These are phyloP conservation scores for Cordyceps cicadae DNA, from an alignment of 2,329 filamentous ascomycete genomes.

Conservation along the genomic window DNA sequence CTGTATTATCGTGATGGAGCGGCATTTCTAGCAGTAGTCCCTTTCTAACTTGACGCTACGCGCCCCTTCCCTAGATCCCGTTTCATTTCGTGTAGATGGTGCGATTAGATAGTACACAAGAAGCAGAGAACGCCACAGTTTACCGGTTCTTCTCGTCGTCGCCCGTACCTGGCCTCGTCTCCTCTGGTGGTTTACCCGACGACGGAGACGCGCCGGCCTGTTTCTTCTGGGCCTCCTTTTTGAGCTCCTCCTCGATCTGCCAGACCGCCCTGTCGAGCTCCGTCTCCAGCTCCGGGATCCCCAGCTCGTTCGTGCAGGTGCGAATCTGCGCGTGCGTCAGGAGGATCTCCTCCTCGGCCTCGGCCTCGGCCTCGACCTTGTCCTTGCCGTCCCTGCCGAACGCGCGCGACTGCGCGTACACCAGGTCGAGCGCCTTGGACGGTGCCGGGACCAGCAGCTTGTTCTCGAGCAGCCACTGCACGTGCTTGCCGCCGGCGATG, in stretches of 20 bases:
- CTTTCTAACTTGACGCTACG: background rate
- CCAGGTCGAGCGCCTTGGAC: slow-evolving; percentile 60
- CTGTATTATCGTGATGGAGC: background rate
- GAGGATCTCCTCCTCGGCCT: slow-evolving; percentile 30
- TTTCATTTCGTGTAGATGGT: slow-evolving; percentile 13
- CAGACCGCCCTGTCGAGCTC: slow-evolving; percentile 70
- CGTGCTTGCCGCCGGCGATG: slow-evolving; percentile 71
- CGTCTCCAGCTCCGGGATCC: slow-evolving; percentile 60
- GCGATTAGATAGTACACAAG: slow-evolving; percentile 4
- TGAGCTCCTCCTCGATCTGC: slow-evolving; percentile 54
- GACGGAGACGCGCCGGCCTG: slow-evolving; percentile 16
- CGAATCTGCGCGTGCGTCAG: slow-evolving; percentile 46
- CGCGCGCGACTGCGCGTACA: slow-evolving; percentile 46
- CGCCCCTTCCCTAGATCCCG: slow-evolving; percentile 1
- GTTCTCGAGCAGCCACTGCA: slow-evolving; percentile 72
- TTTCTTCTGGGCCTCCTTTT: slow-evolving; percentile 31
- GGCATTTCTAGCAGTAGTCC: background rate
- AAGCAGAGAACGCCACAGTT: background rate
- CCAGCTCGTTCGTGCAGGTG: slow-evolving; percentile 51
- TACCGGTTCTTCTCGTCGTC: slow-evolving; percentile 16
- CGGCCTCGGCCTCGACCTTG: slow-evolving; percentile 13
- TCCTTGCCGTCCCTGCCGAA: background rate
- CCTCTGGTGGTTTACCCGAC: background rate
- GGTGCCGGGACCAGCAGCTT: slow-evolving; percentile 59
- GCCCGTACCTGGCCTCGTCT: slow-evolving; percentile 10